phyloP scores from a whole-genome alignment of 129 eudicot species.

The Dittrichia graveolens region DNA sequence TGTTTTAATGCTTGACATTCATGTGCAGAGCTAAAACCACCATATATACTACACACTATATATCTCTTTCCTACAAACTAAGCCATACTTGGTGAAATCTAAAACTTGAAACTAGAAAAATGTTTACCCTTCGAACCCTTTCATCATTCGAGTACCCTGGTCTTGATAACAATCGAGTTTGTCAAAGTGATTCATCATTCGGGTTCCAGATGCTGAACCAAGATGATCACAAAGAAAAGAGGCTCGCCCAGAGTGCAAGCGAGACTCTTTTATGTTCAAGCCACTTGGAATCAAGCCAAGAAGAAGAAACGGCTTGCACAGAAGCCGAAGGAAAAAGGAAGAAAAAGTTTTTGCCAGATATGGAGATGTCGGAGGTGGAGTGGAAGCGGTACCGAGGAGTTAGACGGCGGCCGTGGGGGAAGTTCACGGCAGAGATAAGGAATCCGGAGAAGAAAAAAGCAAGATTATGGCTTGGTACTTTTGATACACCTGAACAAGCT shows the following conservation, averaged over 20 bases:
- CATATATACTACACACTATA: not conserved
- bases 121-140: slow-evolving; percentile 26
- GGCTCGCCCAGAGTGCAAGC: not conserved
- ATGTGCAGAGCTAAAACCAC: slow-evolving; percentile 10
- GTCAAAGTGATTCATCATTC: slow-evolving; percentile 15
- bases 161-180: slow-evolving; percentile 6
- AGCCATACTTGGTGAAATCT: not conserved
- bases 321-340: slow-evolving; percentile 19
- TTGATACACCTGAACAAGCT: slow-evolving; percentile 42
- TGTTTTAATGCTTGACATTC: not conserved
- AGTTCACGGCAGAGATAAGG: slow-evolving; percentile 46
- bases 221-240: slow-evolving; percentile 15
- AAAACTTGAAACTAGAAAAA: slow-evolving; percentile 11
- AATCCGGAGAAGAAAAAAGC: slow-evolving; percentile 44
- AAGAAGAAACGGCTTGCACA: not conserved
- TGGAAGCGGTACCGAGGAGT: slow-evolving; percentile 48
- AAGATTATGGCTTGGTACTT: slow-evolving; percentile 44
- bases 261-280: slow-evolving; percentile 4
- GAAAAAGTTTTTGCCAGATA: slow-evolving; percentile 13
- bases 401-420: slow-evolving; percentile 45
- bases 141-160: slow-evolving; percentile 17
- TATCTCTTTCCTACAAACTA: not conserved
- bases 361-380: slow-evolving; percentile 15
- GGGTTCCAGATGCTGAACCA: not conserved
- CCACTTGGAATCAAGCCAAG: slow-evolving; percentile 13